Conservation (phyloP, 2,329 filamentous ascomycete genomes). For the Epichloe coenophiala region DNA sequence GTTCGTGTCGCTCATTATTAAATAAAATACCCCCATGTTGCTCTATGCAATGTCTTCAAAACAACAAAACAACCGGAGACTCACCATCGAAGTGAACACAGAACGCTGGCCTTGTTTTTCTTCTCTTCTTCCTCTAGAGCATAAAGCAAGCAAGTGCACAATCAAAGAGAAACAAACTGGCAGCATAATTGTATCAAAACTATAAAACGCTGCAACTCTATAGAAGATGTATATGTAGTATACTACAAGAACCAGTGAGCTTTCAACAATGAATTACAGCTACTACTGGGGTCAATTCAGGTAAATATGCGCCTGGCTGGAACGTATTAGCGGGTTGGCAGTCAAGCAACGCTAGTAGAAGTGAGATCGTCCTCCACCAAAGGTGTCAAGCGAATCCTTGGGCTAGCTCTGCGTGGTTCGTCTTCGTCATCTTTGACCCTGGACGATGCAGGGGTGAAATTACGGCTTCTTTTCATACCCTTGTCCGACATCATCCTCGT, state of each 20-base stretch:
- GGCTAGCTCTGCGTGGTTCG: conserved; percentile 23
- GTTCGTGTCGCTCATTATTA: no score
- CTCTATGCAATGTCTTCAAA: no score
- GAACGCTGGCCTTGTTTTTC: no score
- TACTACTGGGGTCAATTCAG: neutral
- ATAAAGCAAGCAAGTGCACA: no score
- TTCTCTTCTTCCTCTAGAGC: no score
- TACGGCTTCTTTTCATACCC: conserved; percentile 30
- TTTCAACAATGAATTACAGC: neutral
- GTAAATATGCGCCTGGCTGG: neutral
- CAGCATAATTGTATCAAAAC: neutral
- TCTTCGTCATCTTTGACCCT: conserved; percentile 35
- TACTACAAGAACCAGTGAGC: neutral
- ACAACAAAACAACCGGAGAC: no score
- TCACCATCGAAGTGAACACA: no score
- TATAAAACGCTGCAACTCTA: neutral
- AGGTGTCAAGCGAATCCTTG: conserved; percentile 12
- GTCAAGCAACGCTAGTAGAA: neutral
- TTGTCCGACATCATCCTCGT: conserved; percentile 15
- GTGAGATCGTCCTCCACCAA: conserved; percentile 5
- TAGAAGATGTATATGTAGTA: neutral
- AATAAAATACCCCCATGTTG: no score
- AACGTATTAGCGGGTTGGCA: neutral
- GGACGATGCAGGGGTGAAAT: conserved; percentile 32
- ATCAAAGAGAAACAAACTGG: neutral